Conservation (phyloP, 2,329 filamentous ascomycete species). For the Colletotrichum sojae region DNA sequence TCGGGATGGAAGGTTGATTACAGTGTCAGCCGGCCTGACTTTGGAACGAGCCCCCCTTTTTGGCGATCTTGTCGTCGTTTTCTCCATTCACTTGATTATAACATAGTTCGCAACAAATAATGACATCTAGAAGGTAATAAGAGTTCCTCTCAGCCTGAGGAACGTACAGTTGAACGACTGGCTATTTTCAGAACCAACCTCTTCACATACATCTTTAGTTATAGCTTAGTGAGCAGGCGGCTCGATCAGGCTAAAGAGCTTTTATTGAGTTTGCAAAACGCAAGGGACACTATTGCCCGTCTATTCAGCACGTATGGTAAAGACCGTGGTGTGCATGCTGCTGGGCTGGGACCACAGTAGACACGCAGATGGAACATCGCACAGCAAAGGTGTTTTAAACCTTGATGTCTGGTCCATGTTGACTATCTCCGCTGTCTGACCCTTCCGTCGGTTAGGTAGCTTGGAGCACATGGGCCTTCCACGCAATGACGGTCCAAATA, state of each 20-base stretch:
- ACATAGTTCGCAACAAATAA: no score
- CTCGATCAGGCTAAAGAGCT: not conserved
- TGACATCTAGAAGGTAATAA: no score
- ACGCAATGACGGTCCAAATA: constrained; percentile 32
- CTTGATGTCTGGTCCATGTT: constrained; percentile 18
- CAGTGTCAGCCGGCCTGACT: constrained; percentile 7
- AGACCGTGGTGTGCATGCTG: constrained; percentile 35
- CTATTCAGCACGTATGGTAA: constrained; percentile 33
- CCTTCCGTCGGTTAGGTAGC: constrained; percentile 14
- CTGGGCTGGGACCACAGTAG: constrained; percentile 37
- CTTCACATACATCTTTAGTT: constrained; percentile 4
- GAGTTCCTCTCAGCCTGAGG: no score
- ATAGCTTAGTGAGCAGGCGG: not conserved
- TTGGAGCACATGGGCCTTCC: constrained; percentile 13
- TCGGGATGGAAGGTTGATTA: constrained; percentile 16
- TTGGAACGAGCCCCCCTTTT: no score
- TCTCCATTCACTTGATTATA: no score
- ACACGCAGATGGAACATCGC: constrained; percentile 24
- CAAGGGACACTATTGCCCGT: constrained; percentile 29
- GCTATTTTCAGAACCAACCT: not conserved
- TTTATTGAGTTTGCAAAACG: constrained; percentile 6
- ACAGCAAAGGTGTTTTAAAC: constrained; percentile 17
- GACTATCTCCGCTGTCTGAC: constrained; percentile 21
- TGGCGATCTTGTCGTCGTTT: no score
- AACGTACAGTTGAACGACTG: no score